Evolutionary conservation across 2,329 filamentous ascomycete genomes (phyloP), one percentile per base, ranked within the genome.

Genomic region (Cordyceps farinosa): DNA sequence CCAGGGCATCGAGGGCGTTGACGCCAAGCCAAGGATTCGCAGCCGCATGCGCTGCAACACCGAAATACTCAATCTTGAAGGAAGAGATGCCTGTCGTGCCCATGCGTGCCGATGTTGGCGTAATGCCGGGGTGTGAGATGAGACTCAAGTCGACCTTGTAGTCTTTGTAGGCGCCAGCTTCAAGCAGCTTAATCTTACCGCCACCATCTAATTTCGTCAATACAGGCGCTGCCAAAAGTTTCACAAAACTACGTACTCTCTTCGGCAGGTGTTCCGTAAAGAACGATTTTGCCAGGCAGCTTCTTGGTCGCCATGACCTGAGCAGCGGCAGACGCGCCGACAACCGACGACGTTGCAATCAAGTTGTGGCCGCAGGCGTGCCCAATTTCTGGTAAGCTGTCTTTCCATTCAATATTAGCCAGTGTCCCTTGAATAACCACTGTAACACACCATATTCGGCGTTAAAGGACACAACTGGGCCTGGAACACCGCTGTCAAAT

Each of bases 291-390:
- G 7, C 80, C 80, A 0, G 76, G 69, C 3, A 84, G 71, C 2
- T 70, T 67, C 47, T 77, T 73, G 15, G 74, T 68, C 29, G 72
- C 75, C 62, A 84, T 72, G 2, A 79, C 70, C 34, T 78, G 72
- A 0, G 79, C 80, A 0, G 81, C 76, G 2, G 80, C 82, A 2
- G 85, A 67, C 30, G 76, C 80, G 3, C 73, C 80, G 1, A 79
- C 76, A 10, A 83, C 70, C 0, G 80, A 82, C 3, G 79, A 76
- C 0, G 75, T 79, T 5, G 81, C 80, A 61, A 84, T 84, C 44
- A 84, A 75, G 65, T 84, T 84, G 71, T 84, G 82, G 4, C 83
- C 82, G 62, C 82, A 85, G 8, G 81, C 80, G 66, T 84, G 82
- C 42, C 81, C 81, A 8, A 84, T 75, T 1, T 75, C 77, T 1